phyloP scores from a whole-genome alignment of 345 rosid genomes.

The Passiflora organensis region DNA sequence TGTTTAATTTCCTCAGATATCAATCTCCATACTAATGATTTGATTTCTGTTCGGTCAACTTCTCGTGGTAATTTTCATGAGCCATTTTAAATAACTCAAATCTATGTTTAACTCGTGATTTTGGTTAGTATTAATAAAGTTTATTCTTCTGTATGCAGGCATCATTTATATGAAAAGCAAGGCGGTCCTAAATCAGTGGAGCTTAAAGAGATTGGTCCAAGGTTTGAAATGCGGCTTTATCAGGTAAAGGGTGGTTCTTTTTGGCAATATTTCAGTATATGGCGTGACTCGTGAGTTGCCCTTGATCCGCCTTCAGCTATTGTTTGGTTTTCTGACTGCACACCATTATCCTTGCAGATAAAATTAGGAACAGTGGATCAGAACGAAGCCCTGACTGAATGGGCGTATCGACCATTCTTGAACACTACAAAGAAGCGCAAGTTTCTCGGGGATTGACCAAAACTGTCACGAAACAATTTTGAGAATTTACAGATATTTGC shows the following conservation, averaged over 20 bases:
- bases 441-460: constrained; percentile 61
- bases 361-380: constrained; percentile 82
- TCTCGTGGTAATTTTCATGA: no score
- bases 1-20: no score
- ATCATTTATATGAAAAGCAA: constrained; percentile 67
- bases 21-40: no score
- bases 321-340: background rate
- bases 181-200: constrained; percentile 78
- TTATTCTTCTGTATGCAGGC: constrained; percentile 31
- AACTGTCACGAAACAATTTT: no score
- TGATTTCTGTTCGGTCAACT: no score
- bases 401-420: constrained; percentile 84
- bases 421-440: constrained; percentile 66
- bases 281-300: background rate
- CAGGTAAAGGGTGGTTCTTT: constrained; percentile 39
- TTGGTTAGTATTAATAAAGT: no score
- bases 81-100: no score
- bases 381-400: constrained; percentile 73
- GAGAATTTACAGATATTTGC: no score
- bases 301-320: background rate
- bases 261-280: background rate
- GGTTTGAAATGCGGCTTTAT: constrained; percentile 82
- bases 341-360: constrained; percentile 37
- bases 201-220: constrained; percentile 84
- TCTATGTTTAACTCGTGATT: no score